Conservation (phyloP, 2,329 filamentous ascomycete genomes). For the Alternaria arbusti region DNA sequence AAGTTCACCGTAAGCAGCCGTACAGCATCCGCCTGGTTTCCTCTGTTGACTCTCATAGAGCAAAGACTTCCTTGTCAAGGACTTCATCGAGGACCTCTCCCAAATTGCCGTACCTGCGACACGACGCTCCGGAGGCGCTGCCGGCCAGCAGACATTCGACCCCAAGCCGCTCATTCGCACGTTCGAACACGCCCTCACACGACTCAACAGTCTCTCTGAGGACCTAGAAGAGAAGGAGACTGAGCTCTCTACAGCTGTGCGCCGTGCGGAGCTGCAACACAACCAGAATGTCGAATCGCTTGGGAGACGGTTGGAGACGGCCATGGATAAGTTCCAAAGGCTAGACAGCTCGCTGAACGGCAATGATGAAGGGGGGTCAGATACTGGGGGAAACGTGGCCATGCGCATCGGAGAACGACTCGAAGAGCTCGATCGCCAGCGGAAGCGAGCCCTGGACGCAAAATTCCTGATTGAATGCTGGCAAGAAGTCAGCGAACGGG, state of each 20-base stretch:
- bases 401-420: conserved; percentile 93
- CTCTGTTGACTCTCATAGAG: conserved; percentile 37
- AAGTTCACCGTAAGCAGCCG: conserved; percentile 61
- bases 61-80: conserved; percentile 92
- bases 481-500: conserved; percentile 91
- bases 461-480: conserved; percentile 96
- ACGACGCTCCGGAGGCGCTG: conserved; percentile 72
- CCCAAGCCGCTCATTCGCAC: conserved; percentile 95
- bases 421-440: conserved; percentile 92
- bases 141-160: conserved; percentile 69
- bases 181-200: conserved; percentile 79
- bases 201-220: conserved; percentile 74
- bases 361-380: conserved; percentile 60
- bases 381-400: conserved; percentile 80
- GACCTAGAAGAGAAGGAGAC: conserved; percentile 91
- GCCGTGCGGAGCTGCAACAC: conserved; percentile 89
- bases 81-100: conserved; percentile 93
- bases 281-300: conserved; percentile 88
- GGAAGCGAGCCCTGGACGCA: conserved; percentile 87
- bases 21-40: not conserved
- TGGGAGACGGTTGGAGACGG: conserved; percentile 87
- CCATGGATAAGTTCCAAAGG: conserved; percentile 89
- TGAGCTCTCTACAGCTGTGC: conserved; percentile 86
- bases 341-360: conserved; percentile 83
- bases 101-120: conserved; percentile 80